Conservation (phyloP, 169 alveolate genomes). For the Ichthyophthirius multifiliis region DNA sequence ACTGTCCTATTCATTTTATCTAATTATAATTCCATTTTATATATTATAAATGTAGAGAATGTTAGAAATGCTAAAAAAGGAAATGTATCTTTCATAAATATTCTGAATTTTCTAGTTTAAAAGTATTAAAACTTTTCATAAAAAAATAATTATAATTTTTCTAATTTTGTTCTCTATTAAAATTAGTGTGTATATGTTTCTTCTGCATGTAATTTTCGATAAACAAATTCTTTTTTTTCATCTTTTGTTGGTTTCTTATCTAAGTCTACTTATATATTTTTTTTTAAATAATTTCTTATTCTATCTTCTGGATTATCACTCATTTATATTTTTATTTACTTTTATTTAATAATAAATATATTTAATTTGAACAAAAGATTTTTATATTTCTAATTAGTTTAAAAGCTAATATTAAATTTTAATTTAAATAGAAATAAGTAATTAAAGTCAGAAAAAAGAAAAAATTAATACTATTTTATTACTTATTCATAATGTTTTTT, state of each 20-base stretch:
- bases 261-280: neutral
- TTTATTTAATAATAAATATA: too few relatives aligned
- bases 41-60: neutral
- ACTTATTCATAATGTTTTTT: too few relatives aligned
- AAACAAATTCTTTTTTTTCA: neutral
- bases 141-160: neutral
- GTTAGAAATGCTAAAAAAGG: neutral
- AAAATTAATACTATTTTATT: too few relatives aligned
- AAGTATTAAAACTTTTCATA: neutral
- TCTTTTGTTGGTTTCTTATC: neutral
- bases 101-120: neutral
- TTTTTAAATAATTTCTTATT: neutral
- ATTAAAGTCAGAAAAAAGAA: too few relatives aligned
- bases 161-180: neutral
- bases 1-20: neutral
- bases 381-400: too few relatives aligned
- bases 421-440: too few relatives aligned
- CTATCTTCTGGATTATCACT: too few relatives aligned
- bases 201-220: neutral
- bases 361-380: too few relatives aligned
- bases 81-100: constrained; percentile 1
- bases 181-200: neutral
- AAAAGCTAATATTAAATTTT: too few relatives aligned
- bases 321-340: too few relatives aligned
- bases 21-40: neutral